Percentiles rank a stretch among this genome's conserved stretches.
phyloP scores from a whole-genome alignment of 2,329 filamentous ascomycete species.

The Aaosphaeria arxii region DNA sequence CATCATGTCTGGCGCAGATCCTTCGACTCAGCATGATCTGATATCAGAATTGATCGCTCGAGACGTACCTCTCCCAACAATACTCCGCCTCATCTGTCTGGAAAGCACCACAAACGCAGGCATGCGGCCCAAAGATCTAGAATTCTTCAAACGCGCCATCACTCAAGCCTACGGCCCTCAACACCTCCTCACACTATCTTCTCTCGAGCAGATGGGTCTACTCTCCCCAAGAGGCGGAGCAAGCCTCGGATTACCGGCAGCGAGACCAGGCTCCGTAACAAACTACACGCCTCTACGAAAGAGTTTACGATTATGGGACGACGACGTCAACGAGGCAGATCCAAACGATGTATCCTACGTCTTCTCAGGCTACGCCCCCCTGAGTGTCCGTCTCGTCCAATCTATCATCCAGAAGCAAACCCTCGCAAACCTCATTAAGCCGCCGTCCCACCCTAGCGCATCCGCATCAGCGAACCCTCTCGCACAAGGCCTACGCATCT shows the following conservation, averaged over 20 bases:
- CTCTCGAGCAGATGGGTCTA: conserved; percentile 84
- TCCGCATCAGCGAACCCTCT: conserved; percentile 51
- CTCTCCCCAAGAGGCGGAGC: conserved; percentile 59
- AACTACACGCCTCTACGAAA: conserved; percentile 90
- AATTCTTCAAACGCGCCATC: conserved; percentile 82
- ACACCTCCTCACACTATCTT: conserved; percentile 84
- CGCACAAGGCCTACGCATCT: conserved; percentile 84
- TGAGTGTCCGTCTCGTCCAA: conserved; percentile 88
- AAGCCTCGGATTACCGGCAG: conserved; percentile 36
- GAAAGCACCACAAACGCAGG: conserved; percentile 90
- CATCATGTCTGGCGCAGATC: conserved; percentile 84
- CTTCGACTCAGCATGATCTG: conserved; percentile 80
- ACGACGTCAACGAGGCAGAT: conserved; percentile 93
- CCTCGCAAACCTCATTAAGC: conserved; percentile 59
- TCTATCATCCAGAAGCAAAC: conserved; percentile 90
- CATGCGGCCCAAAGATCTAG: conserved; percentile 82
- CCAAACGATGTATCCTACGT: conserved; percentile 97
- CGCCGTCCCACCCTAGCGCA: conserved; percentile 37
- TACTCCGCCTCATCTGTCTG: conserved; percentile 82
- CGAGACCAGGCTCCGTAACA: conserved; percentile 51
- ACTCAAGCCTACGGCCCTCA: conserved; percentile 94
- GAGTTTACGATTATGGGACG: conserved; percentile 82
- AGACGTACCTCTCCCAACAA: conserved; percentile 73
- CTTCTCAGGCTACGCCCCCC: conserved; percentile 92
- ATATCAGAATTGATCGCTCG: conserved; percentile 95